phyloP scores from a whole-genome alignment of 345 rosid species.

The Eutrema japonicum region DNA sequence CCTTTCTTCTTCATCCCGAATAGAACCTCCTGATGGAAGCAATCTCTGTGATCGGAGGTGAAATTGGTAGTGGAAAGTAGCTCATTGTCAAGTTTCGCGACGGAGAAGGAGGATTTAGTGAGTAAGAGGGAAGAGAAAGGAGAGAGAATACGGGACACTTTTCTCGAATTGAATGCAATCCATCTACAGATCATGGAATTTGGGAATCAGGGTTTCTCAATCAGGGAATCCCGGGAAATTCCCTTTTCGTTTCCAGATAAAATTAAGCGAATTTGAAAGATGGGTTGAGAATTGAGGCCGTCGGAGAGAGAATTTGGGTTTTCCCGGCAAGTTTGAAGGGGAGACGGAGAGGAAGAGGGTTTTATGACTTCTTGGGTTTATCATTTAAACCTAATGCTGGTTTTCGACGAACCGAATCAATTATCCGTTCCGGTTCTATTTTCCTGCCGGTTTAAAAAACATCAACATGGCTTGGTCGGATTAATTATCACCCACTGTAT shows the following conservation, averaged over 20 bases:
- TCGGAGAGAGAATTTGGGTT: slow-evolving; percentile 20
- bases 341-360: slow-evolving; percentile 23
- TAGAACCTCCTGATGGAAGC: slow-evolving; percentile 51
- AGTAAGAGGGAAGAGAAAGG: slow-evolving; percentile 43
- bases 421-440: background rate
- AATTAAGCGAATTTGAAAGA: slow-evolving; percentile 14
- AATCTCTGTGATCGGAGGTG: slow-evolving; percentile 25
- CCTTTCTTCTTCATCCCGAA: slow-evolving; percentile 53
- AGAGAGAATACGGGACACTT: slow-evolving; percentile 31
- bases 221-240: slow-evolving; percentile 13
- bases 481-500: background rate
- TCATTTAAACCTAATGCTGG: slow-evolving; percentile 10
- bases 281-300: slow-evolving; percentile 1
- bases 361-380: slow-evolving; percentile 24
- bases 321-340: slow-evolving; percentile 43
- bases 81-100: slow-evolving; percentile 46
- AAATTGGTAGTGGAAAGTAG: slow-evolving; percentile 1
- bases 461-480: background rate
- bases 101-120: slow-evolving; percentile 48
- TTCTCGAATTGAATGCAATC: slow-evolving; percentile 39
- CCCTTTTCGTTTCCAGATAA: background rate
- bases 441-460: slow-evolving; percentile 1
- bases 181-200: slow-evolving; percentile 56
- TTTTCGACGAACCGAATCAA: background rate
- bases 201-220: slow-evolving; percentile 6